These are phyloP conservation scores for Debaryomyces subglobosus DNA, from an alignment of 1,139 yeast species.

Conservation along the genomic window DNA sequence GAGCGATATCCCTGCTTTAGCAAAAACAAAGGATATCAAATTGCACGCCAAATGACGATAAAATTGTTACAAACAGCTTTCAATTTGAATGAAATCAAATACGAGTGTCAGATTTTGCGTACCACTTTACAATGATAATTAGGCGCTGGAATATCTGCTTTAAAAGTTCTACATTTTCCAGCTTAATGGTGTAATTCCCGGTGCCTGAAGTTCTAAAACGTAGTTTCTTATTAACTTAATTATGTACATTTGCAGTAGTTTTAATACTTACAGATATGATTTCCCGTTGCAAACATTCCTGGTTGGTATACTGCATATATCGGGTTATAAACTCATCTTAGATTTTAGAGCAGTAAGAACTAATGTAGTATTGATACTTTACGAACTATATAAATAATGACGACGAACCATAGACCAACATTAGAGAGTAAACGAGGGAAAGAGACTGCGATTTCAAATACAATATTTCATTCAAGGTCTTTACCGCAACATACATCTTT, in stretches of 20 bases:
- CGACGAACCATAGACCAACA: constrained; percentile 90
- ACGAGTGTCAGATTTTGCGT: neutral
- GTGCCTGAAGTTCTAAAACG: neutral
- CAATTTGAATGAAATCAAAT: neutral
- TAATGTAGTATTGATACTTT: neutral
- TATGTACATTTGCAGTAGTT: neutral
- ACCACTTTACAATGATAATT: neutral
- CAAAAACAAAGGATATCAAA: no score
- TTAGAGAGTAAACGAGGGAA: constrained; percentile 85
- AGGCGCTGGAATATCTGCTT: neutral
- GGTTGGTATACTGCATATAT: constrained; percentile 2
- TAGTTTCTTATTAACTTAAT: neutral
- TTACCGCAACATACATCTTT: constrained; percentile 72
- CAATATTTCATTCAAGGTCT: constrained; percentile 67
- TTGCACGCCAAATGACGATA: neutral
- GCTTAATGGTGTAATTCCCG: neutral
- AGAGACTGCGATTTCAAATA: constrained; percentile 38
- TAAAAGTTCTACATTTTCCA: neutral
- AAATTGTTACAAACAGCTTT: neutral
- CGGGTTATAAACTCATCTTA: neutral
- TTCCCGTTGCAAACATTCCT: no score
- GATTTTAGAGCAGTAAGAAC: neutral
- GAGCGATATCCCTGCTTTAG: no score
- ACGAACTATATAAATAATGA: constrained; percentile 50
- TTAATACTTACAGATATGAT: neutral